These are phyloP conservation scores for Inga leiocalycina DNA, from an alignment of 306 rosid genomes.

Conservation along the genomic window DNA sequence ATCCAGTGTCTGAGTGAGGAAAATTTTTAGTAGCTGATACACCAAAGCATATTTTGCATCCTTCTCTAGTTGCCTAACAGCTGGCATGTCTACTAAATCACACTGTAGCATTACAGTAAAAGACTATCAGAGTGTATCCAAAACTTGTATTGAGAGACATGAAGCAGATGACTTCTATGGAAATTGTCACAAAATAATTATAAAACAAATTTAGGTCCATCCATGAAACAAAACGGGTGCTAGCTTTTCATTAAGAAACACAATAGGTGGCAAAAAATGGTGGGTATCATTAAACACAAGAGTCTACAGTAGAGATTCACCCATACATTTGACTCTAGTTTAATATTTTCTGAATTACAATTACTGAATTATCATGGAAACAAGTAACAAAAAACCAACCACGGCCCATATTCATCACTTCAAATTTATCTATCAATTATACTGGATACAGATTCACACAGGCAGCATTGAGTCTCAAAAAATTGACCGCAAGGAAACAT, in stretches of 20 bases:
- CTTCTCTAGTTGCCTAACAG: conserved; percentile 86
- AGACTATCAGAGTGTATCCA: conserved; percentile 19
- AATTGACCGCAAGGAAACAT: conserved; percentile 6
- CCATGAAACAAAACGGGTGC: neutral
- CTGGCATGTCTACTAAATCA: conserved; percentile 80
- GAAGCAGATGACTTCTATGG: neutral
- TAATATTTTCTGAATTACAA: neutral
- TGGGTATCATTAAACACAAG: neutral
- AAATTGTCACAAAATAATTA: neutral
- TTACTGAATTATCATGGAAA: neutral
- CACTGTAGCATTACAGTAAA: conserved; percentile 61
- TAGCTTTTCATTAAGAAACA: neutral
- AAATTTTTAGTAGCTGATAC: conserved; percentile 86
- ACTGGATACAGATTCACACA: neutral
- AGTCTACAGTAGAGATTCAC: neutral
- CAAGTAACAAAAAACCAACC: neutral
- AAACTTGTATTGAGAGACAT: neutral
- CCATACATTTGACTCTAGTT: neutral
- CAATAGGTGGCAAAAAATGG: neutral
- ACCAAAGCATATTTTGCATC: conserved; percentile 74
- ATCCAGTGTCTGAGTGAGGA: conserved; percentile 83
- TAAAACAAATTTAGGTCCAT: neutral
- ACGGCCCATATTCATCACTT: neutral
- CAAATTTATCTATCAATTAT: neutral
- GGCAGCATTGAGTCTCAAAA: neutral